Evolutionary conservation across 768 basidiomycete genomes (phyloP).

Genomic region (Cystobasidium ongulense): DNA sequence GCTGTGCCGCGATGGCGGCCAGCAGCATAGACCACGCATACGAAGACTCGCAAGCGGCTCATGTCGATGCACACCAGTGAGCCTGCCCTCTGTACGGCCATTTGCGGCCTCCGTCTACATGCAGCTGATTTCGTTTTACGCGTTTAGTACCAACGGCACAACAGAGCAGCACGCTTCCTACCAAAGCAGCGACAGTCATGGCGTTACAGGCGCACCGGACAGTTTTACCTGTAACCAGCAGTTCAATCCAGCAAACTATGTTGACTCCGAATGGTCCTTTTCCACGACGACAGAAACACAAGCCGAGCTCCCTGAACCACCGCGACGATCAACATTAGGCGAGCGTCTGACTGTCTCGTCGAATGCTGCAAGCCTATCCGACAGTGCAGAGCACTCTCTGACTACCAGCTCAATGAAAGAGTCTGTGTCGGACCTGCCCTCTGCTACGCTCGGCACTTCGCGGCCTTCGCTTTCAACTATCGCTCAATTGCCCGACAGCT

Average conservation of each 20-base stretch:
- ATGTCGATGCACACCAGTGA: no score
- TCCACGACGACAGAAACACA: background rate
- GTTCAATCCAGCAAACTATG: background rate
- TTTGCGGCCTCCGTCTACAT: no score
- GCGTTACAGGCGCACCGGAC: no score
- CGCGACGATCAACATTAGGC: background rate
- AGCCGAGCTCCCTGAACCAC: background rate
- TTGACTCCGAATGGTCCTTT: background rate
- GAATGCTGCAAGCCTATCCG: background rate
- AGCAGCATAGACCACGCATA: background rate
- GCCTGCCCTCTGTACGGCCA: no score
- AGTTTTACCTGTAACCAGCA: no score
- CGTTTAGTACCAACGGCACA: background rate
- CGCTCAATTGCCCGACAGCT: background rate
- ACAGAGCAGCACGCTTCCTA: background rate
- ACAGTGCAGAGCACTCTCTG: background rate
- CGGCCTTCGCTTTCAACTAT: background rate
- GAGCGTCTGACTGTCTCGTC: background rate
- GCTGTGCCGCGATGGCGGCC: background rate
- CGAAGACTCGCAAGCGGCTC: slow-evolving; percentile 2
- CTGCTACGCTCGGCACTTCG: background rate
- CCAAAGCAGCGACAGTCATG: no score
- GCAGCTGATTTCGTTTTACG: background rate
- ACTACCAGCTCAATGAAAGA: background rate
- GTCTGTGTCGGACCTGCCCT: no score